A percentile compares a stretch with the other conserved stretches of the same genome.
These are phyloP conservation scores for Globisporangium recalcitrans DNA, from an alignment of 352 stramenopile species.

Conservation along the genomic window DNA sequence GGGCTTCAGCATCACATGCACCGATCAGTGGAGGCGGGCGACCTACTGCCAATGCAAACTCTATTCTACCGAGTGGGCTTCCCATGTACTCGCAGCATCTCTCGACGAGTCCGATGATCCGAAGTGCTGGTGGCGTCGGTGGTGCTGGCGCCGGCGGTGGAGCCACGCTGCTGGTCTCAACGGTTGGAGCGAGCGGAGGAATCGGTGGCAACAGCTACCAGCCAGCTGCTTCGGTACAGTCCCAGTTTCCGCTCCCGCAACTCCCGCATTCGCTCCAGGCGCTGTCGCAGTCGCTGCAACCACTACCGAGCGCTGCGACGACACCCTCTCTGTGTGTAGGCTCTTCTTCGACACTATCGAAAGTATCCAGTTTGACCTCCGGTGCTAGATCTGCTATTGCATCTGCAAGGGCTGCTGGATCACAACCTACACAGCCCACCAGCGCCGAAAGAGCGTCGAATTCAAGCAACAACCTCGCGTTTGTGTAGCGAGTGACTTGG, in stretches of 20 bases:
- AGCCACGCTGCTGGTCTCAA: not conserved
- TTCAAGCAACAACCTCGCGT: no score
- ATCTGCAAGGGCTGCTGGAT: no score
- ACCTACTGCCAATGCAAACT: not conserved
- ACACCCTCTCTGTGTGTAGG: not conserved
- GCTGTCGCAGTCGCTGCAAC: conserved; percentile 11
- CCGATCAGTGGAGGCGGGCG: not conserved
- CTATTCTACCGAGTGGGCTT: not conserved
- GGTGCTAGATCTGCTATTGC: no score
- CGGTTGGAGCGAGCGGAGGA: not conserved
- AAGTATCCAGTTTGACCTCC: no score
- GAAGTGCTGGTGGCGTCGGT: not conserved
- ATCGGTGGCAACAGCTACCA: not conserved
- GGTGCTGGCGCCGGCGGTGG: not conserved
- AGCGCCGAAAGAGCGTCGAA: no score
- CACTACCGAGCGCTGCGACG: not conserved
- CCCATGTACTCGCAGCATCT: not conserved
- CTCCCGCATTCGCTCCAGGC: conserved; percentile 7
- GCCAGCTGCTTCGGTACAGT: not conserved
- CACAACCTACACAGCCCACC: no score
- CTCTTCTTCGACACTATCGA: not conserved
- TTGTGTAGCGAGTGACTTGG: no score
- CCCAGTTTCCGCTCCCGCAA: conserved; percentile 5
- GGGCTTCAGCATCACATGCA: not conserved
- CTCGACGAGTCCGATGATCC: not conserved